Base-by-base conservation (phyloP, 2,329 filamentous ascomycete genomes). In the Phaeophleospora eucalypticola region DNA sequence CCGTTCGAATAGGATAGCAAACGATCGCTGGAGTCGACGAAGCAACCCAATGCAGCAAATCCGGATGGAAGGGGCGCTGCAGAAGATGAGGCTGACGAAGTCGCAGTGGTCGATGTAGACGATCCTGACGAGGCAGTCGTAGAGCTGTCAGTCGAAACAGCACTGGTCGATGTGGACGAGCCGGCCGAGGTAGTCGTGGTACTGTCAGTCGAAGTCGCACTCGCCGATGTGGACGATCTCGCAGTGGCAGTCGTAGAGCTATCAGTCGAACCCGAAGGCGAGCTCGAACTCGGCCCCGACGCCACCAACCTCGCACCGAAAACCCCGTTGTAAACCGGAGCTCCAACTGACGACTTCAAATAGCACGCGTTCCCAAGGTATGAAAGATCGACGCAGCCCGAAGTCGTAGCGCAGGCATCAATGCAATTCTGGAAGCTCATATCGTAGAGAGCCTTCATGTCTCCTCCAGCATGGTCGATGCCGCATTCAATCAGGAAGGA, bases 361-460 rank as follows among this genome's bases (percentile, higher is more conserved):
- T 65, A 63, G 46, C 60, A 64, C n/a, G 60, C 61, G 15, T 50
- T 38, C 1, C 63, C 64, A 4, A 57, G 59, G 6, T 63, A 49
- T 8, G 57, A 58, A 19, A 66, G 59, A 32, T 66, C 61, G 10
- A 66, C 58, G 50, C 65, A 67, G 16, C 58, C 59, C 4, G 52
- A 17, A 0, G 52, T 62, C 17, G 45, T 51, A 15, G 59, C 61
- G 43, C 64, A 67, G 15, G 55, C 52, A 21, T 57, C 53, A 43
- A 66, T 63, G 41, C 64, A 67, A 27, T 49, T 39, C 20, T 55
- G 46, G 36, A 67, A 55, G 37, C 37, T 51, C 33, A 37, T 49
- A n/a, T 57, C 60, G 27, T 44, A 45, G 4, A 55, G 41, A 21
- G 49, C 49, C 10, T 45, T 44, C 36, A 66, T 46, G 46, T 67